These are phyloP conservation scores for Papiliotrema flavescens DNA, from an alignment of 1,284 basidiomycete species.

Conservation along the genomic window DNA sequence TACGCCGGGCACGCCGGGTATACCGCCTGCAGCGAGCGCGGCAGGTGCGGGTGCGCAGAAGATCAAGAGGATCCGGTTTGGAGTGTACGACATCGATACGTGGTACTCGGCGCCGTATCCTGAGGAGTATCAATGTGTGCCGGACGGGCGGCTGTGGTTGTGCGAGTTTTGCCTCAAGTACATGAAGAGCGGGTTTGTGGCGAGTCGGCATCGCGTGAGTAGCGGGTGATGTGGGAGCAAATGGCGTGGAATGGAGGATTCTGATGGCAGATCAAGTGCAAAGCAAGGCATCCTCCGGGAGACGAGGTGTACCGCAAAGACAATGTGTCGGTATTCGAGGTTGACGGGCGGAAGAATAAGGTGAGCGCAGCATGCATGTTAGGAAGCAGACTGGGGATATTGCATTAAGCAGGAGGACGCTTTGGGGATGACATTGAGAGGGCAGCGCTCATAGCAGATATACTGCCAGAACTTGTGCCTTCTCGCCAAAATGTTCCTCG, in stretches of 20 bases:
- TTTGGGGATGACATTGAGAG: neutral
- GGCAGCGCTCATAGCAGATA: slow-evolving; percentile 56
- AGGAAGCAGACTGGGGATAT: neutral
- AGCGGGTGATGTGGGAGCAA: neutral
- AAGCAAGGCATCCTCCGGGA: slow-evolving; percentile 88
- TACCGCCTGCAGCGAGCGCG: slow-evolving; percentile 2
- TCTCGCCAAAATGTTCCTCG: slow-evolving; percentile 98
- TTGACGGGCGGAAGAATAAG: slow-evolving; percentile 97
- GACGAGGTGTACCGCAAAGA: slow-evolving; percentile 97
- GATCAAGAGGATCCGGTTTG: slow-evolving; percentile 87
- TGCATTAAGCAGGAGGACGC: neutral
- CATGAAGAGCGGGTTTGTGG: slow-evolving; percentile 91
- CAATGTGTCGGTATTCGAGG: slow-evolving; percentile 87
- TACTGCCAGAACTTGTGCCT: slow-evolving; percentile 99
- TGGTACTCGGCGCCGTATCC: slow-evolving; percentile 99
- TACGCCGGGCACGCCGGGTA: neutral
- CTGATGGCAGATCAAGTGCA: slow-evolving; percentile 77
- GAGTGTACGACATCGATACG: slow-evolving; percentile 91
- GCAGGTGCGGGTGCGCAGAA: slow-evolving; percentile 25
- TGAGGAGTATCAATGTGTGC: slow-evolving; percentile 91
- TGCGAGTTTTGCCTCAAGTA: slow-evolving; percentile 99
- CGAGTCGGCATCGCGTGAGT: slow-evolving; percentile 77
- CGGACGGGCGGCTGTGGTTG: slow-evolving; percentile 90
- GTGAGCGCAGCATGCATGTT: slow-evolving; percentile 44
- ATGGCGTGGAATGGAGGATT: too few relatives aligned